A percentile compares a stretch with the other conserved stretches of the same genome.
These are phyloP conservation scores for Brassica hybrid DNA, from an alignment of 441 rosid genomes.

Conservation along the genomic window DNA sequence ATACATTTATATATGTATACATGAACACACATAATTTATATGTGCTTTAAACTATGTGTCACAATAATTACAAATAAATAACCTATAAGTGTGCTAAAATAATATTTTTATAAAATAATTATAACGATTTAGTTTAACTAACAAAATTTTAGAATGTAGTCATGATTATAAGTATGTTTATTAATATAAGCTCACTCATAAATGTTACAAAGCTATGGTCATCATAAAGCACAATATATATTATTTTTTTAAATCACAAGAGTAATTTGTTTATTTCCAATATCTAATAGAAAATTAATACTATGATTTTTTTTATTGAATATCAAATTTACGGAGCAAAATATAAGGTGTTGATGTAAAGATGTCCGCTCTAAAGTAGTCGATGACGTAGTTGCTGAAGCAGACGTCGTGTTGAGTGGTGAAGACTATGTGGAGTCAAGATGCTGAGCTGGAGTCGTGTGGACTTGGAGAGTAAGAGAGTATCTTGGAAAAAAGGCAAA, in stretches of 20 bases:
- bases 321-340: too few species aligned
- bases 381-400: too few species aligned
- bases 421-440: too few species aligned
- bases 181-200: neutral
- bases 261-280: neutral
- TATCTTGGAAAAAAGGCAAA: too few species aligned
- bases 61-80: neutral
- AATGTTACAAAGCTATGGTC: neutral
- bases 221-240: neutral
- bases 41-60: neutral
- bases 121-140: neutral
- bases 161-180: neutral
- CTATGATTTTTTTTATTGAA: too few species aligned
- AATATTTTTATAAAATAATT: neutral
- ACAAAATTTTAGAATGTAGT: neutral
- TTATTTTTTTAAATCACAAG: neutral
- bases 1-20: slow-evolving; percentile 11
- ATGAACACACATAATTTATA: neutral
- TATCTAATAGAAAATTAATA: too few species aligned
- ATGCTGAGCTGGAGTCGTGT: too few species aligned
- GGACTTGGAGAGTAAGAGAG: too few species aligned
- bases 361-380: too few species aligned
- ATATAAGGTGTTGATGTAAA: too few species aligned
- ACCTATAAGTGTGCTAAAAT: neutral
- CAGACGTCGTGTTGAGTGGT: too few species aligned